Percentiles rank a stretch among this genome's conserved stretches.
Conservation (phyloP, 441 rosid genomes). For the Euphorbia schlechtendalii region DNA sequence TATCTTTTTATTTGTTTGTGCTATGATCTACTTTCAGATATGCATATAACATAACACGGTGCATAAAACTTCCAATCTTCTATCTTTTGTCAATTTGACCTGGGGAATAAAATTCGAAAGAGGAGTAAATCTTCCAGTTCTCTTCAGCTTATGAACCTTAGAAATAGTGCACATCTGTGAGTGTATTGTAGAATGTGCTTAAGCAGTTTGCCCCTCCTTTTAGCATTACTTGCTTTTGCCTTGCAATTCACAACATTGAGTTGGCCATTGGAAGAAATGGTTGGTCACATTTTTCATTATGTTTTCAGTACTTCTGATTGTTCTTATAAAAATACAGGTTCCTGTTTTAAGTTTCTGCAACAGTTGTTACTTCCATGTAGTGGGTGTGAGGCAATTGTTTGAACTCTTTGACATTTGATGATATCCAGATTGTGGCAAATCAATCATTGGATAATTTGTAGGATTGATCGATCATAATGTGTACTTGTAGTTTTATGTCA, state of each 20-base stretch:
- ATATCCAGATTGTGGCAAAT: constrained; percentile 5
- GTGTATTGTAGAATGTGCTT: background rate
- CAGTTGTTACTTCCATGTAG: background rate
- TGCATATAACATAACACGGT: background rate
- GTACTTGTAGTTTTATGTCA: background rate
- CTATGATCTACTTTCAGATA: background rate
- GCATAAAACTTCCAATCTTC: background rate
- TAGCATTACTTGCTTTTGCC: background rate
- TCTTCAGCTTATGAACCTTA: background rate
- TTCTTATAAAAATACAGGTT: background rate
- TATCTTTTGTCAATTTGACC: background rate
- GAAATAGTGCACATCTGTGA: background rate
- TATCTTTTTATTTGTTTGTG: too few species aligned
- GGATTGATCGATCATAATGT: background rate
- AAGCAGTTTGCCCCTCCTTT: background rate
- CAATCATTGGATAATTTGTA: background rate
- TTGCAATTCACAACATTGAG: background rate
- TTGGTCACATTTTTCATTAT: background rate
- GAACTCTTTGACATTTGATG: background rate
- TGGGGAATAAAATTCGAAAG: background rate
- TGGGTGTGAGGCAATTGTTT: background rate
- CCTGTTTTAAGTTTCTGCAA: constrained; percentile 5
- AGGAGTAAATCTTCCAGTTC: background rate
- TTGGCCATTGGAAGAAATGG: background rate
- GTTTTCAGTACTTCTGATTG: background rate